Evolutionary conservation across 441 rosid species (phyloP).

Genomic region (Hura crepitans): DNA sequence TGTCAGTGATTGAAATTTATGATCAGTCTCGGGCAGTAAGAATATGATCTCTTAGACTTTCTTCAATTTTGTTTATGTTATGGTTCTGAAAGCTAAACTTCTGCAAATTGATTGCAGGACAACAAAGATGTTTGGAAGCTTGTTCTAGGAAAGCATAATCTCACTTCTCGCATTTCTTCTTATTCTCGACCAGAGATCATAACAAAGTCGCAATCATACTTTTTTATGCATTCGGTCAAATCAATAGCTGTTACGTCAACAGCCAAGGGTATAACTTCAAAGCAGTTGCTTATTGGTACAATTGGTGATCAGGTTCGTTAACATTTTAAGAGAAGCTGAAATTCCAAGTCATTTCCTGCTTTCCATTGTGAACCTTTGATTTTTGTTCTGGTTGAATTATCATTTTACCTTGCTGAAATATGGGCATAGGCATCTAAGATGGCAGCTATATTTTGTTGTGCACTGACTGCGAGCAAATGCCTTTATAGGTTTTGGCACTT

Average conservation of each 20-base stretch:
- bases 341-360: not conserved
- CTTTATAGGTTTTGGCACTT: conserved; percentile 78
- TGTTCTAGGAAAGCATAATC: conserved; percentile 92
- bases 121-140: conserved; percentile 95
- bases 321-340: conserved; percentile 9
- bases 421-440: conserved; percentile 7
- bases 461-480: conserved; percentile 18
- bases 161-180: conserved; percentile 71
- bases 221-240: conserved; percentile 85
- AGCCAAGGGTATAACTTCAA: conserved; percentile 94
- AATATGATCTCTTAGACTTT: conserved; percentile 13
- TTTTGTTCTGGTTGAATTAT: conserved; percentile 1
- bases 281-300: conserved; percentile 98
- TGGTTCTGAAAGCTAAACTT: conserved; percentile 16
- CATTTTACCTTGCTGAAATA: conserved; percentile 1
- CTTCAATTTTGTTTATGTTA: conserved; percentile 5
- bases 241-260: conserved; percentile 84
- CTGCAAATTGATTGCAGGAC: conserved; percentile 53
- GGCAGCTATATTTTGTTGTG: not conserved
- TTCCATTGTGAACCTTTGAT: no score
- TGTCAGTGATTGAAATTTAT: conserved; percentile 90
- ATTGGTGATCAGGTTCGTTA: conserved; percentile 74
- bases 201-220: conserved; percentile 90
- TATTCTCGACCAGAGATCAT: conserved; percentile 83
- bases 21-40: conserved; percentile 98